A percentile compares a stretch with the other conserved stretches of the same genome.
Evolutionary conservation across 169 alveolate species (phyloP).

Genomic region (Plasmodium gaboni): DNA sequence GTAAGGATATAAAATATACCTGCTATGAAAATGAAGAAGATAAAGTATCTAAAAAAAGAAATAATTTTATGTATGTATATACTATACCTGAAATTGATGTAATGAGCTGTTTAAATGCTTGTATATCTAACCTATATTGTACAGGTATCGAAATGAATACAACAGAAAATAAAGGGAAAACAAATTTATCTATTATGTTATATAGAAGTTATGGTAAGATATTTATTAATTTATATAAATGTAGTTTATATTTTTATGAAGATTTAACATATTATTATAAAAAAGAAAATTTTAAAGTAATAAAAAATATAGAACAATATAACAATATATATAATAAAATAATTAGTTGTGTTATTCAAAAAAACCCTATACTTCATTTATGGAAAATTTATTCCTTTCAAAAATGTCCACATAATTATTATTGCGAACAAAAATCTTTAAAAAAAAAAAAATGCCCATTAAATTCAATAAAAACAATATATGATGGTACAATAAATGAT

Average conservation of each 20-base stretch:
- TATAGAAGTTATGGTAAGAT: constrained; percentile 20
- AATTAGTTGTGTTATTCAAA: constrained; percentile 37
- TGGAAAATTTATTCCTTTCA: constrained; percentile 54
- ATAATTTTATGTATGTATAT: constrained; percentile 18
- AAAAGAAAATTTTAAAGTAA: constrained; percentile 12
- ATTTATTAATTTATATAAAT: constrained; percentile 25
- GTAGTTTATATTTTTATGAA: constrained; percentile 56
- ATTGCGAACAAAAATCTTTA: constrained; percentile 68
- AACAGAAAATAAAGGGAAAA: constrained; percentile 36
- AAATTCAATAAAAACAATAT: constrained; percentile 79
- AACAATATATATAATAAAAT: constrained; percentile 6
- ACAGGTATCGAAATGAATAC: constrained; percentile 80
- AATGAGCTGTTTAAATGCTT: constrained; percentile 69
- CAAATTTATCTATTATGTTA: constrained; percentile 20
- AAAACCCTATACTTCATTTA: constrained; percentile 18
- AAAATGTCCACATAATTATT: constrained; percentile 81
- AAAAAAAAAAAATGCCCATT: constrained; percentile 78
- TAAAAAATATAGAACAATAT: constrained; percentile 25
- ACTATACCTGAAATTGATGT: constrained; percentile 74
- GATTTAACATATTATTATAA: constrained; percentile 17
- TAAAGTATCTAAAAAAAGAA: neutral
- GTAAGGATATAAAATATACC: constrained; percentile 17
- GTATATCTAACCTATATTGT: constrained; percentile 81
- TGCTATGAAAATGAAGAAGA: constrained; percentile 25
- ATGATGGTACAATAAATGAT: constrained; percentile 74